Conservation (phyloP, 495 filamentous ascomycete genomes). For the Podospora didyma region DNA sequence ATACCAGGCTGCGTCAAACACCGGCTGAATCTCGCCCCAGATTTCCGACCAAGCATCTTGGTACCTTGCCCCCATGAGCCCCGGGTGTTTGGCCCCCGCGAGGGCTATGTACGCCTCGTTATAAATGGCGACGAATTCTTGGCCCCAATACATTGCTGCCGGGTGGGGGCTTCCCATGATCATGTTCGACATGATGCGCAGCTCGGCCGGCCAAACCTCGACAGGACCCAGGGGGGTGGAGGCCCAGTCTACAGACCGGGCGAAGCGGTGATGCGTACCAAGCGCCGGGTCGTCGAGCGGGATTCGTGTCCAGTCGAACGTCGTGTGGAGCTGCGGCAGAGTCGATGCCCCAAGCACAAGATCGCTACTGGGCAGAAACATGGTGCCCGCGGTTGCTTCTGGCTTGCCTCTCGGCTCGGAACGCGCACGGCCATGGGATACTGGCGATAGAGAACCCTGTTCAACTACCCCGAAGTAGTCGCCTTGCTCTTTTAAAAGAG, state of each 20-base stretch:
- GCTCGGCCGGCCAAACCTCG: constrained; percentile 57
- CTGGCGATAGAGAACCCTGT: constrained; percentile 4
- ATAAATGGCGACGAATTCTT: constrained; percentile 62
- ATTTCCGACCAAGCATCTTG: constrained; percentile 62
- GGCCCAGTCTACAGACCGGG: constrained; percentile 61
- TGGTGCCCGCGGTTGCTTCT: constrained; percentile 13
- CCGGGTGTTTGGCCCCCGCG: constrained; percentile 66
- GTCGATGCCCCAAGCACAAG: constrained; percentile 21
- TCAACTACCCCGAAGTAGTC: constrained; percentile 35
- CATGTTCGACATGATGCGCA: constrained; percentile 61
- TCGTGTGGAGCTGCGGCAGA: constrained; percentile 24
- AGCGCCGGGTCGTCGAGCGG: constrained; percentile 51
- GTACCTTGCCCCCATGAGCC: constrained; percentile 64
- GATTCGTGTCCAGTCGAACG: constrained; percentile 69
- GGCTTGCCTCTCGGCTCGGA: constrained; percentile 23
- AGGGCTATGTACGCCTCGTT: constrained; percentile 68
- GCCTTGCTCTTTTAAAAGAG: background rate
- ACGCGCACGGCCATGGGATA: constrained; percentile 8
- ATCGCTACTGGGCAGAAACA: constrained; percentile 23
- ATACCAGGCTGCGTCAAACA: constrained; percentile 53
- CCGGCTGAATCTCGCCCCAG: constrained; percentile 57
- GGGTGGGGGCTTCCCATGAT: constrained; percentile 72
- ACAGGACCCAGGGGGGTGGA: constrained; percentile 61
- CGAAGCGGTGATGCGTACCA: constrained; percentile 61
- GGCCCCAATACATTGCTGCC: constrained; percentile 69